These are phyloP conservation scores for Beauveria asiatica DNA, from an alignment of 2,329 filamentous ascomycete species.

Conservation along the genomic window DNA sequence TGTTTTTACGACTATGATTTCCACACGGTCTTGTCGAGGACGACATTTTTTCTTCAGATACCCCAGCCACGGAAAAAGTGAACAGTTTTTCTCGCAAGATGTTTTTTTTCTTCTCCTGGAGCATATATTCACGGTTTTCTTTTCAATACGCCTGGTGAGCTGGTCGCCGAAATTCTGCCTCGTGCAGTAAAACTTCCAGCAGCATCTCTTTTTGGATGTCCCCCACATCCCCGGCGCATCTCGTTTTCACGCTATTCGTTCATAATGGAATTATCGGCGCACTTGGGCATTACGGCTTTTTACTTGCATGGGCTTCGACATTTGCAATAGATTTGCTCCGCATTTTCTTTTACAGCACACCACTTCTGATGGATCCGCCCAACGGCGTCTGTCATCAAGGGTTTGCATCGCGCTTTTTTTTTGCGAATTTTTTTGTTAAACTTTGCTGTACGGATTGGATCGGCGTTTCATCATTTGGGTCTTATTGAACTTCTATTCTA, in stretches of 20 bases:
- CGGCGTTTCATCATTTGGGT: background rate
- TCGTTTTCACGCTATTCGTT: conserved; percentile 20
- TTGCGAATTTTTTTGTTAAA: background rate
- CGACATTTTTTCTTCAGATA: conserved; percentile 27
- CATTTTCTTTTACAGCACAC: background rate
- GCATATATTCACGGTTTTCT: conserved; percentile 11
- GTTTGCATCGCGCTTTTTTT: background rate
- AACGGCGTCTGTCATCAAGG: background rate
- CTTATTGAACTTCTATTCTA: background rate
- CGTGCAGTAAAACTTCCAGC: background rate
- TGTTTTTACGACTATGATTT: conserved; percentile 27
- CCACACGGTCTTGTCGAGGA: conserved; percentile 23
- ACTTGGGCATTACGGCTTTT: conserved; percentile 12
- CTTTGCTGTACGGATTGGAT: background rate
- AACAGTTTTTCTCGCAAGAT: conserved; percentile 12
- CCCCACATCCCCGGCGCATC: background rate
- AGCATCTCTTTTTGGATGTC: background rate
- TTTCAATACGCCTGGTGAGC: background rate
- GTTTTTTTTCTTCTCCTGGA: conserved; percentile 19
- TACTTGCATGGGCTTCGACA: conserved; percentile 16
- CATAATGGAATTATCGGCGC: conserved; percentile 28
- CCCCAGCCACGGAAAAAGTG: conserved; percentile 30
- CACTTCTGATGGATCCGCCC: background rate
- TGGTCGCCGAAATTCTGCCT: background rate
- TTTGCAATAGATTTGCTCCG: conserved; percentile 12